Base-by-base conservation (phyloP, 441 rosid genomes). In the Breynia disticha region DNA sequence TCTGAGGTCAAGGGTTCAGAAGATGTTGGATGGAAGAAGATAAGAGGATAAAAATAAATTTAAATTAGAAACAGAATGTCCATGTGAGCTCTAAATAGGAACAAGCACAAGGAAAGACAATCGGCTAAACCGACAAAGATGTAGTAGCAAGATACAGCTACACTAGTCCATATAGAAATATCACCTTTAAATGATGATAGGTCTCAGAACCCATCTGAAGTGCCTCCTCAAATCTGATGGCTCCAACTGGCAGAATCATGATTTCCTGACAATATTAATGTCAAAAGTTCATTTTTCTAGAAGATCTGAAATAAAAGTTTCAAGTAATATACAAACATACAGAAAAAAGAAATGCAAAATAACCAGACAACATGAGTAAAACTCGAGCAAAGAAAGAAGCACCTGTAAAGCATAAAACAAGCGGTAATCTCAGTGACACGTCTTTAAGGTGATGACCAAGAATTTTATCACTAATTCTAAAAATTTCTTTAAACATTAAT, bases 171-270 rank as follows among this genome's bases (percentile, higher is more conserved):
- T 24, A 11, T 47, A 47, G 18, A 60, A 61, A 55, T n/a, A 50
- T 58, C 70, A 93, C 97, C 97, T 89, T 93, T 61, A 93, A 79
- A 69, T 93, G 99, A 66, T 84, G 90, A 75, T 84, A 93, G 47
- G 93, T 84, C 76, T 93, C 97, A 46, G 96, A 72, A 65, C 95
- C 98, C 90, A 90, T 84, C 63, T 79, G 93, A 63, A 93, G 65
- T 50, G 99, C 99, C 78, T 93, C 99, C 77, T 79, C 84, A 80
- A 89, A 89, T 71, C 78, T 89, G 74, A 60, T 62, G 45, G 99
- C 99, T 67, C 96, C 99, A 71, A 73, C 64, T 42, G 99, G 99
- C 57, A 89, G 82, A 68, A 93, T 73, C 93, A 83, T 83, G 63
- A 93, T 83, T 59, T 93, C 97, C 97, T 93, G 79, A 46, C 47